Base-by-base conservation (phyloP, 2,329 filamentous ascomycete species). In the Fusarium metavorans region DNA sequence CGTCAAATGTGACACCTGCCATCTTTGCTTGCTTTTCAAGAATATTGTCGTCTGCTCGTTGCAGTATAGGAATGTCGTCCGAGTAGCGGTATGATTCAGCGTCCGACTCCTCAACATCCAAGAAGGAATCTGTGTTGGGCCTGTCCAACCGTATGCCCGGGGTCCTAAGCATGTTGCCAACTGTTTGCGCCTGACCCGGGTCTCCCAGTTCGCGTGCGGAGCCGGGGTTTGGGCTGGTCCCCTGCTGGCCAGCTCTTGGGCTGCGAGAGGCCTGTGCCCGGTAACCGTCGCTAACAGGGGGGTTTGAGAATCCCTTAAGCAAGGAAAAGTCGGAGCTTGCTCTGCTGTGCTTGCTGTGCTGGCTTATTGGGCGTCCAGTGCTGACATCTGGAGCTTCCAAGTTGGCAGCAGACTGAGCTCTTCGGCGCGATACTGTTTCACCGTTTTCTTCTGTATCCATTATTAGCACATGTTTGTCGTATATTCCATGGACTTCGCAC, bases 101-200 rank as follows among this genome's bases (percentile, higher is more conserved):
- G 70, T 93, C 92, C 10, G 92, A 93, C 80, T 94, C 92, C 56
- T 94, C 92, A 58, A 92, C 85, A 68, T 93, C 90, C 43, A 93
- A 83, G 76, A 93, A 92, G 1, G 91, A 89, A 71, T 87, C 84
- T n/a, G 81, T 82, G 50, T 83, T 81, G 6, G 84, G 83, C 50
- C 83, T 84, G 67, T 90, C 88, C 13, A 89, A 80, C 27, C 88
- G 86, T 54, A 89, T 86, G 62, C 88, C 88, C n/a, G 87, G 82
- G 8, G 84, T 86, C 54, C 87, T 86, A 65, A 88, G 82, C 84
- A 87, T 86, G 75, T 84, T 85, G 57, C 85, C 86, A 30, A 88
- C 83, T 6, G 85, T 85, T 69, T 85, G 85, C n/a, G 81, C 56
- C 27, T 73, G 73, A 20, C 64, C 61, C n/a, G 67, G 14, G n/a